Conservation (phyloP, 805 yeast species). For the Cyberlindnera euphorbiiphila region DNA sequence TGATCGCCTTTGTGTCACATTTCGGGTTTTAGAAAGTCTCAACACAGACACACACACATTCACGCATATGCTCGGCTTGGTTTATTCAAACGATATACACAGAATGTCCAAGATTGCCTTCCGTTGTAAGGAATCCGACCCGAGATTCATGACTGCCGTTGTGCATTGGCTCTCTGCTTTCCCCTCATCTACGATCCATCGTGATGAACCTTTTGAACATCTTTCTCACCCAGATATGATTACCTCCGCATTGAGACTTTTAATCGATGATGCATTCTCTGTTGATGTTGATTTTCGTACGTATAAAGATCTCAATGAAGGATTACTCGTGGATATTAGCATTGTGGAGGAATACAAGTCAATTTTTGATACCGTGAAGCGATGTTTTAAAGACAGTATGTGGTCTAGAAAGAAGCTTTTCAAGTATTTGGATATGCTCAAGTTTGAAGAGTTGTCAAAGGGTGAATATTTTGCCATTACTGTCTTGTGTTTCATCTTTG, state of each 20-base stretch:
- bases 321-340: not conserved
- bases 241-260: slow-evolving; percentile 12
- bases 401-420: slow-evolving; percentile 9
- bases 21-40: too few species aligned
- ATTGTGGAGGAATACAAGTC: slow-evolving; percentile 3
- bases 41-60: too few species aligned
- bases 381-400: slow-evolving; percentile 5
- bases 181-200: slow-evolving; percentile 7
- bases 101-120: too few species aligned
- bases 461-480: slow-evolving; percentile 14
- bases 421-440: slow-evolving; percentile 12
- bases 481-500: slow-evolving; percentile 17
- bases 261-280: slow-evolving; percentile 8
- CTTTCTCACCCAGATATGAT: slow-evolving; percentile 25
- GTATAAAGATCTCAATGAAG: slow-evolving; percentile 1
- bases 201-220: slow-evolving; percentile 16
- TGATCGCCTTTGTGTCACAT: too few species aligned
- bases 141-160: slow-evolving; percentile 8
- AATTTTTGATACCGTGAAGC: slow-evolving; percentile 7
- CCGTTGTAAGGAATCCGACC: slow-evolving; percentile 3
- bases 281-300: slow-evolving; percentile 1
- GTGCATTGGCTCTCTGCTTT: slow-evolving; percentile 16
- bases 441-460: slow-evolving; percentile 3
- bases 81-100: too few species aligned
- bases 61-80: too few species aligned